These are phyloP conservation scores for Cnidoscolus chayamansa DNA, from an alignment of 441 rosid species.

Conservation along the genomic window DNA sequence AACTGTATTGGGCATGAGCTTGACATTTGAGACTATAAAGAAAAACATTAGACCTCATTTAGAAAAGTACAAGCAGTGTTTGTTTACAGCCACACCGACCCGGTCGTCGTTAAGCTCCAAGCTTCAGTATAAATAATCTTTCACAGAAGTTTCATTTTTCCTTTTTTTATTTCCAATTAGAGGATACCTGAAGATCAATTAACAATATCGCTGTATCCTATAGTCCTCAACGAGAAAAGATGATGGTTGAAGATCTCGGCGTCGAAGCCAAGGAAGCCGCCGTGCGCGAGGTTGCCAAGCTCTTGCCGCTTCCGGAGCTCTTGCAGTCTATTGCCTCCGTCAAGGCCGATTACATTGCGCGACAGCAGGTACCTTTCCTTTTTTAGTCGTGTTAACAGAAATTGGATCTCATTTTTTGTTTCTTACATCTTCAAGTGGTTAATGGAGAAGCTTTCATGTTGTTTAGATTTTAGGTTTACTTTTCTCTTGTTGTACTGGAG, in stretches of 20 bases:
- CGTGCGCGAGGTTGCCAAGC: constrained; percentile 95
- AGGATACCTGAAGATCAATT: too few relatives aligned
- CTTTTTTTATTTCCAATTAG: too few relatives aligned
- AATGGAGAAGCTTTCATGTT: not conserved
- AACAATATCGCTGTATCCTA: too few relatives aligned
- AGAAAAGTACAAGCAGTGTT: too few relatives aligned
- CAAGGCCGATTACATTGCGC: constrained; percentile 90
- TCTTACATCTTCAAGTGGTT: not conserved
- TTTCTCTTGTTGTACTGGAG: not conserved
- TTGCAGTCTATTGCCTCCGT: constrained; percentile 74
- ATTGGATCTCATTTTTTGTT: constrained; percentile 3
- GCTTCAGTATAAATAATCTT: too few relatives aligned
- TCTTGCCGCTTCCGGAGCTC: constrained; percentile 82
- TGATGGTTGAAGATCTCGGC: constrained; percentile 96
- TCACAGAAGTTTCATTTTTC: too few relatives aligned
- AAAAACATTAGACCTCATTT: too few relatives aligned
- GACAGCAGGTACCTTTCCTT: constrained; percentile 67
- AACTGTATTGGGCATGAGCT: too few relatives aligned
- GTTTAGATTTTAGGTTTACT: not conserved
- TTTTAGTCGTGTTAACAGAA: too few relatives aligned
- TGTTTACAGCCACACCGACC: too few relatives aligned
- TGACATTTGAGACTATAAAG: too few relatives aligned
- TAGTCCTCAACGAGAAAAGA: constrained; percentile 17
- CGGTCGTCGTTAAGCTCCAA: too few relatives aligned
- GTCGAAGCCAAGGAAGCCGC: constrained; percentile 98